Evolutionary conservation across 2,329 filamentous ascomycete species (phyloP), one percentile per base, ranked within the genome.

Genomic region (Colletotrichum eremochloae): DNA sequence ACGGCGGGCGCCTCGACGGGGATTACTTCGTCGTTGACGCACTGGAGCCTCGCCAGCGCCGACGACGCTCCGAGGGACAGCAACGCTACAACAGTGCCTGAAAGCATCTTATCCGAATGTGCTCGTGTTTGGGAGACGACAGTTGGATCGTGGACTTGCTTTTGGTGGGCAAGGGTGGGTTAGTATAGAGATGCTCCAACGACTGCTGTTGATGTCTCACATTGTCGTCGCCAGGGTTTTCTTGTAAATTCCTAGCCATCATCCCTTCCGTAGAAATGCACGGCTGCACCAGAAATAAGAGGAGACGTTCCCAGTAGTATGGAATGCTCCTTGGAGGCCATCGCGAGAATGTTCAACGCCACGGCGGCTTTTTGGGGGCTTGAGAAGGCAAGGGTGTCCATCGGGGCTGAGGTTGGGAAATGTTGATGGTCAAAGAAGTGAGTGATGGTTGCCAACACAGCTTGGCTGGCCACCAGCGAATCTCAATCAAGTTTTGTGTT

Each of bases 21-120:
- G 29, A 55, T 46, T 0, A 63, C 18, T 24, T 69, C 69, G 46
- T 72, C 65, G 38, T 72, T 68, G 65, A 63, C 18, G 46, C 69
- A 72, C 7, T 42, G 69, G n/a, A 63, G 58, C 42, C 50, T 63
- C 1, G 29, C 53, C 15, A 69, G 24, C 12, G 52, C 58, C 42
- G n/a, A 42, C 29, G 69, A 64, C 2, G 46, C 40, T 14, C 65
- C 65, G 24, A 64, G 24, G 11, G 65, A 11, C 2, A 72, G 53
- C 29, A 70, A 31, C 2, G 18, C 65, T 4, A 53, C n/a, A 7
- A 52, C 18, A 14, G 53, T 46, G 14, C 53, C 31, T 5, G 60
- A 36, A 6, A 33, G 11, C 69, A 69, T 72, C 31, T 24, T 60
- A 31, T 24, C 12, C 18, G 12, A 33, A 38, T 44, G 5, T 9